phyloP scores from a whole-genome alignment of 2,329 filamentous ascomycete genomes.

The Fusarium sp. region DNA sequence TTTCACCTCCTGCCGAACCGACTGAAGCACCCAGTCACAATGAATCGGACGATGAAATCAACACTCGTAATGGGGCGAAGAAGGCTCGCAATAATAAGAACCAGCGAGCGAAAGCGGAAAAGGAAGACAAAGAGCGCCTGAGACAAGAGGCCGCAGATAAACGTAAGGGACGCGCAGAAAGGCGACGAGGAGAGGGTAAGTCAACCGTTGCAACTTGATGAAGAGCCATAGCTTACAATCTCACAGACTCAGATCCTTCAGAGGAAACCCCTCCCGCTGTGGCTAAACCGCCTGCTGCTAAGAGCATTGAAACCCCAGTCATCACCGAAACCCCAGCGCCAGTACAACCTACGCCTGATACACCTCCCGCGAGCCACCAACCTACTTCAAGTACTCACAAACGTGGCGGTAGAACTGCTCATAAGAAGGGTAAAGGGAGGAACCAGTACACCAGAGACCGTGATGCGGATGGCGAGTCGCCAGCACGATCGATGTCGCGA shows the following conservation, averaged over 20 bases:
- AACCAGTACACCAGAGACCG: slow-evolving; percentile 89
- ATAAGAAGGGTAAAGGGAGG: slow-evolving; percentile 78
- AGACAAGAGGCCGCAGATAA: slow-evolving; percentile 82
- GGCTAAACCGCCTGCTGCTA: slow-evolving; percentile 48
- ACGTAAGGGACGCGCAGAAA: slow-evolving; percentile 85
- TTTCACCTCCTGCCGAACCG: slow-evolving; percentile 66
- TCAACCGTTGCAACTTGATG: not conserved
- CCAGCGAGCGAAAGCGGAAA: slow-evolving; percentile 74
- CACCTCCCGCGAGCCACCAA: slow-evolving; percentile 62
- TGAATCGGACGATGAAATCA: slow-evolving; percentile 80
- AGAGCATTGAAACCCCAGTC: slow-evolving; percentile 52
- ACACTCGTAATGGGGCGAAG: slow-evolving; percentile 67
- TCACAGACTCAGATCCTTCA: slow-evolving; percentile 77
- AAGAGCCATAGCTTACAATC: slow-evolving; percentile 28
- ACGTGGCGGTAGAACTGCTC: slow-evolving; percentile 71
- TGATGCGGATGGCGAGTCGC: slow-evolving; percentile 72
- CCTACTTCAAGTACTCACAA: slow-evolving; percentile 68
- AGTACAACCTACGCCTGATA: slow-evolving; percentile 54
- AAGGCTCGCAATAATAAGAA: slow-evolving; percentile 73
- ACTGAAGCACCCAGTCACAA: slow-evolving; percentile 67
- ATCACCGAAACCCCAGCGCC: slow-evolving; percentile 48
- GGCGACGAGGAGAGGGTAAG: slow-evolving; percentile 85
- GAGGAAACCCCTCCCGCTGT: slow-evolving; percentile 74
- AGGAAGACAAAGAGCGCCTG: slow-evolving; percentile 82
- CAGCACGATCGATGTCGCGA: slow-evolving; percentile 69